A percentile compares a stretch with the other conserved stretches of the same genome.
Conservation (phyloP, 192 early-diverging fungal genomes). For the Backusella luteola region DNA sequence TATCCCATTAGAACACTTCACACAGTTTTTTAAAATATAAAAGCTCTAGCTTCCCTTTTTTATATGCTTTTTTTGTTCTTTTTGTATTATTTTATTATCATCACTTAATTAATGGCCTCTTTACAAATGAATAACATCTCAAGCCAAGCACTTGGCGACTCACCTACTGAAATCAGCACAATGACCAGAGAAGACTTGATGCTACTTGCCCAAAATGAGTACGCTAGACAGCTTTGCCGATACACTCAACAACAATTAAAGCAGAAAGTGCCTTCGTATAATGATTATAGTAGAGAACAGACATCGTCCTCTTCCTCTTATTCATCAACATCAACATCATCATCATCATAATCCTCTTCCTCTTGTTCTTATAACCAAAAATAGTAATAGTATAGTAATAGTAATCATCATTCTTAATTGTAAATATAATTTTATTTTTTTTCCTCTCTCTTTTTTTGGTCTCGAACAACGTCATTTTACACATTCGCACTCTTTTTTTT, state of each 20-base stretch:
- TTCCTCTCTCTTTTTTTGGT: background rate
- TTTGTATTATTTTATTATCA: background rate
- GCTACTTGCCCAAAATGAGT: slow-evolving; percentile 5
- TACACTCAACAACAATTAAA: slow-evolving; percentile 8
- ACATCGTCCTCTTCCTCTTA: background rate
- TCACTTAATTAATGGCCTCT: background rate
- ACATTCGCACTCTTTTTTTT: background rate
- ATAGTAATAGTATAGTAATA: background rate
- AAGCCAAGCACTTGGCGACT: background rate
- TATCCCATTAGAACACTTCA: background rate
- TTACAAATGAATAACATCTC: background rate
- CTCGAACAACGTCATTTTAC: slow-evolving; percentile 1
- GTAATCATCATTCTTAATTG: background rate
- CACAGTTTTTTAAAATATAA: background rate
- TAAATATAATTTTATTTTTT: background rate
- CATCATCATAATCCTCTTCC: background rate
- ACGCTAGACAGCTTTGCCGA: slow-evolving; percentile 8
- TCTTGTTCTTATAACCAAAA: too few species aligned
- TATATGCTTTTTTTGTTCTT: background rate
- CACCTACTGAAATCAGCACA: background rate
- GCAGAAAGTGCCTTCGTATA: slow-evolving; percentile 4
- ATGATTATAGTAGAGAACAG: background rate
- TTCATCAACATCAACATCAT: too few species aligned
- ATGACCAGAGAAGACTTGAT: slow-evolving; percentile 13
- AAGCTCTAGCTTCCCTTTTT: background rate